Base-by-base conservation (phyloP, 495 filamentous ascomycete genomes). In the Aspergillus egyptiacus region DNA sequence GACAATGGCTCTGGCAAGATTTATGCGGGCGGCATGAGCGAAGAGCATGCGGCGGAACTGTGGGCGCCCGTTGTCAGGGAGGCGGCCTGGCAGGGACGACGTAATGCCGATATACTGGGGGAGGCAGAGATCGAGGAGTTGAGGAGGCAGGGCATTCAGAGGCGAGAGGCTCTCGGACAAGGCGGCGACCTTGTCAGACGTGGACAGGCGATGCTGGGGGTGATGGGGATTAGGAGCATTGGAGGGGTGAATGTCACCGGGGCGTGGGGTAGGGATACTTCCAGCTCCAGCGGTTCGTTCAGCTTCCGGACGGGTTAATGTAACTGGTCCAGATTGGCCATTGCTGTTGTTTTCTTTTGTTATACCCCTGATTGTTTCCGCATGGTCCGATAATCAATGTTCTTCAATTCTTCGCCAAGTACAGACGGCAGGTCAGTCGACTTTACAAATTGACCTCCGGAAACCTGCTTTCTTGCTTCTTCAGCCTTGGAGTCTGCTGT, bases 51-150 rank as follows among this genome's bases (percentile, higher is more conserved):
- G 23, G 68, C 56, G 5, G 62, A 65, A 18, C 59, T 61, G 30
- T 71, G 68, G 68, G 67, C 58, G 10, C 62, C 66, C 9, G 68
- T 67, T 38, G 65, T 71, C 2, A 62, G 64, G 32, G 63, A 64
- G 25, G 65, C 65, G 32, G 65, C 63, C 5, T 66, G 63, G 63
- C 56, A 36, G 28, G 46, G 56, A 2, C 53, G 62, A 7, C 9
- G 11, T 23, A 15, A 49, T 23, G 48, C 41, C n/a, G 46, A 48
- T 2, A 35, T 56, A 7, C 31, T 60, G 14, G 35, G 42, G 3
- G 39, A 45, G 15, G 46, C 43, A 19, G 57, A 60, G 42, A 28
- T 52, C 10, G 30, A 20, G 8, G 22, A 19, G 19, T 6, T 40
- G 13, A 5, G 36, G 36, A 31, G 35, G 35, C 20, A 32, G 35